phyloP scores from a whole-genome alignment of 228 moss, liverwort and hornwort species.

The Sphagnum magellanicum region DNA sequence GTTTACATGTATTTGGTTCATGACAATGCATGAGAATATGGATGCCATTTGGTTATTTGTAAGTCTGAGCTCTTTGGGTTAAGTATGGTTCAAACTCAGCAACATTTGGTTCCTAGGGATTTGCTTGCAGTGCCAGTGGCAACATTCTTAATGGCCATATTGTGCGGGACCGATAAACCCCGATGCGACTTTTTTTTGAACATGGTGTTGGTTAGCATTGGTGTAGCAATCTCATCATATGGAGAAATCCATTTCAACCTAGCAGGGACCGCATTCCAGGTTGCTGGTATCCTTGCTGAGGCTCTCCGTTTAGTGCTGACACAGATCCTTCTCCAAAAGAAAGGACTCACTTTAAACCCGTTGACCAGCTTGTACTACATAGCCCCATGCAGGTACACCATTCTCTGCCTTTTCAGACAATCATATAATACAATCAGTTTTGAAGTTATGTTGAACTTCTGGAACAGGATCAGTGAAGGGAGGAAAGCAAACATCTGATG shows the following conservation, averaged over 20 bases:
- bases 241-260: constrained; percentile 62
- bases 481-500: not conserved
- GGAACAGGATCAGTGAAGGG: too few relatives aligned
- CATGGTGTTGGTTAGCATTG: constrained; percentile 56
- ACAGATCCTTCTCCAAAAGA: constrained; percentile 53
- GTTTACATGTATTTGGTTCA: too few relatives aligned
- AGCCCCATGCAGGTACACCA: constrained; percentile 59
- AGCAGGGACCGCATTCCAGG: constrained; percentile 60
- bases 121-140: constrained; percentile 57
- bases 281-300: constrained; percentile 63
- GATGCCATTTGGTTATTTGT: too few relatives aligned
- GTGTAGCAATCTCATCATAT: constrained; percentile 52
- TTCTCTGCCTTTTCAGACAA: not conserved
- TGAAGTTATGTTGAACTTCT: not conserved
- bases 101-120: not conserved
- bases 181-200: constrained; percentile 45
- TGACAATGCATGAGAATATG: too few relatives aligned
- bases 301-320: constrained; percentile 63
- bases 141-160: constrained; percentile 47
- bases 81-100: too few relatives aligned
- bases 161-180: constrained; percentile 49
- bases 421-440: not conserved
- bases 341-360: constrained; percentile 59
- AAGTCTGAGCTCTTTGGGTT: too few relatives aligned
- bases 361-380: constrained; percentile 69